Base-by-base conservation (phyloP, 2,329 filamentous ascomycete genomes). In the Alternaria panax region DNA sequence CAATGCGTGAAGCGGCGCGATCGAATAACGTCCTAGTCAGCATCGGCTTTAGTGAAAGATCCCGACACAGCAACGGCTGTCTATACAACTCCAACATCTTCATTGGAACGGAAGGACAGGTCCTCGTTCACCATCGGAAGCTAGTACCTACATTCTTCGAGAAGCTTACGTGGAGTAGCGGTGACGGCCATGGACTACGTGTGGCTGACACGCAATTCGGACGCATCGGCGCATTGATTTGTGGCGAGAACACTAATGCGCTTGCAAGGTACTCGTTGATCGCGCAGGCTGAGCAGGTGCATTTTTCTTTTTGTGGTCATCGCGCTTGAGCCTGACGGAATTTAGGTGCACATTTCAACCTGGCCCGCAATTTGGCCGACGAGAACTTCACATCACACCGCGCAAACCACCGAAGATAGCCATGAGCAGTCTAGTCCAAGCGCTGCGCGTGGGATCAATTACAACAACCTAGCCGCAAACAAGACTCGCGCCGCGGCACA, bases 161-260 rank as follows among this genome's bases (percentile, higher is more conserved):
- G 71, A 86, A 86, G 62, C 63, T 87, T 22, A 84, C 80, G 0
- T 87, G 85, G 85, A 76, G 77, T 0, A 79, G 80, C 2, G 85
- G 85, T 0, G 85, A 87, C 64, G 85, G 84, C 0, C 56, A 80
- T 27, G 85, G 85, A 0, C 64, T 87, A 4, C 74, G 71, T 1
- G 80, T 86, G 0, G 79, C 80, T 0, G 76, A 84, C 0, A 84
- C 82, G 0, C 57, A 62, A 0, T 78, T 78, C 46, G 84, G 83
- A 1, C 82, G 78, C 52, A 78, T 86, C 9, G 84, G 84, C 1
- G 76, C 71, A 4, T 67, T 86, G 53, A 85, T 87, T 16, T 87
- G 85, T 62, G 85, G 85, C 2, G 85, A 87, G 69, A 87, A 87
- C 48, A 86, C 84, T 0, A 87, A 87, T 59, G 84, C 84, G 0